These are phyloP conservation scores for Colletotrichum spinosum DNA, from an alignment of 2,329 filamentous ascomycete species.

Conservation along the genomic window DNA sequence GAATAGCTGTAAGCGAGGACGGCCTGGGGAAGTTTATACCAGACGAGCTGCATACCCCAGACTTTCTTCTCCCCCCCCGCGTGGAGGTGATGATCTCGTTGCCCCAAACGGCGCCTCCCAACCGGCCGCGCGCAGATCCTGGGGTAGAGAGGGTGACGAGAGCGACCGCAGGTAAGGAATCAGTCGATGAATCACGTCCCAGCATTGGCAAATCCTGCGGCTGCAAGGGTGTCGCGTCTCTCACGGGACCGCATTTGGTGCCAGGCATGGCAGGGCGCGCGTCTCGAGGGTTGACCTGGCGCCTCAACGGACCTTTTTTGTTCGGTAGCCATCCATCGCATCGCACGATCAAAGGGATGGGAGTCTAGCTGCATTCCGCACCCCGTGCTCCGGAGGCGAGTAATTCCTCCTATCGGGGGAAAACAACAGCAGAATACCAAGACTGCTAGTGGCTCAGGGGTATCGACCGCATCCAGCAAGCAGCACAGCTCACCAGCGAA, in stretches of 20 bases:
- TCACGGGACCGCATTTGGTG: background rate
- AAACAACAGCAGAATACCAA: constrained; percentile 20
- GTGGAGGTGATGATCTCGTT: no score
- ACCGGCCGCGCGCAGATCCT: background rate
- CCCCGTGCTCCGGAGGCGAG: constrained; percentile 3
- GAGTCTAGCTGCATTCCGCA: background rate
- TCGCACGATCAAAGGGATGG: constrained; percentile 9
- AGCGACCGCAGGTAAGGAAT: background rate
- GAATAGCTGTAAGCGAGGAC: no score
- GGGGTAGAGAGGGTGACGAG: background rate
- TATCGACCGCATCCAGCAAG: background rate
- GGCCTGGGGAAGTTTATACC: no score
- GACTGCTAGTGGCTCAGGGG: background rate
- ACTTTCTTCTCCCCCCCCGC: no score
- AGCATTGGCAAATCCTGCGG: constrained; percentile 1
- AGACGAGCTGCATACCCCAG: no score
- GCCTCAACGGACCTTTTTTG: constrained; percentile 11
- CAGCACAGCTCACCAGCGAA: background rate
- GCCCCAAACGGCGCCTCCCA: background rate
- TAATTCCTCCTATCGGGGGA: constrained; percentile 18
- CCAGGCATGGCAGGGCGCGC: background rate
- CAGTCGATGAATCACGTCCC: constrained; percentile 10
- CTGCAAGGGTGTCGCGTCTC: constrained; percentile 1
- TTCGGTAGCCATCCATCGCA: background rate
- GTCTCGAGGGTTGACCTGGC: no score